Conservation (phyloP, 2,329 filamentous ascomycete species). For the Cryphonectria nitschkei region DNA sequence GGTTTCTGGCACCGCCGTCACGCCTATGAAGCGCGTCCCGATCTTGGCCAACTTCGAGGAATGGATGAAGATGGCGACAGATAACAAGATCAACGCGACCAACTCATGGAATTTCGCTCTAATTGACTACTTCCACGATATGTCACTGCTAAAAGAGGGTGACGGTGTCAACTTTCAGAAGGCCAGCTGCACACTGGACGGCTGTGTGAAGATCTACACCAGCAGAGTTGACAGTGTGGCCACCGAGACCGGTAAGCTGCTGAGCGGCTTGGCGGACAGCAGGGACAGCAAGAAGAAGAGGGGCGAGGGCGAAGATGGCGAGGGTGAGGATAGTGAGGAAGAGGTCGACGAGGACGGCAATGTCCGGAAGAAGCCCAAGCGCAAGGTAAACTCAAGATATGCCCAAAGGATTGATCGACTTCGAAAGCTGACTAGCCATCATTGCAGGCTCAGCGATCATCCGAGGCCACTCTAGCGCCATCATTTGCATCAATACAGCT, state of each 20-base stretch:
- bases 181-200: conserved; percentile 94
- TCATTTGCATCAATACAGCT: conserved; percentile 87
- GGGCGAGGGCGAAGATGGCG: conserved; percentile 64
- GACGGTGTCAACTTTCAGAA: conserved; percentile 99
- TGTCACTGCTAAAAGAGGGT: conserved; percentile 94
- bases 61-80: conserved; percentile 99
- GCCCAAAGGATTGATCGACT: conserved; percentile 13
- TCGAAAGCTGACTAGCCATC: conserved; percentile 30
- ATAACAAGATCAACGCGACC: conserved; percentile 97
- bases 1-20: conserved; percentile 76
- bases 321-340: conserved; percentile 69
- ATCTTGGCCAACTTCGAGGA: conserved; percentile 98
- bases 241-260: conserved; percentile 91
- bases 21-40: conserved; percentile 94
- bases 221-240: conserved; percentile 97
- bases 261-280: conserved; percentile 91
- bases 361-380: conserved; percentile 45
- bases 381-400: conserved; percentile 45
- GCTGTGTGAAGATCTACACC: conserved; percentile 99
- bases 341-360: conserved; percentile 66
- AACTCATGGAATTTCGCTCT: conserved; percentile 99
- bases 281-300: conserved; percentile 76
- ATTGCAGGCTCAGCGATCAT: conserved; percentile 68
- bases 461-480: conserved; percentile 89
- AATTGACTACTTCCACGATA: conserved; percentile 99